phyloP scores from a whole-genome alignment of 352 stramenopile genomes.

The Globisporangium acanthophoron region DNA sequence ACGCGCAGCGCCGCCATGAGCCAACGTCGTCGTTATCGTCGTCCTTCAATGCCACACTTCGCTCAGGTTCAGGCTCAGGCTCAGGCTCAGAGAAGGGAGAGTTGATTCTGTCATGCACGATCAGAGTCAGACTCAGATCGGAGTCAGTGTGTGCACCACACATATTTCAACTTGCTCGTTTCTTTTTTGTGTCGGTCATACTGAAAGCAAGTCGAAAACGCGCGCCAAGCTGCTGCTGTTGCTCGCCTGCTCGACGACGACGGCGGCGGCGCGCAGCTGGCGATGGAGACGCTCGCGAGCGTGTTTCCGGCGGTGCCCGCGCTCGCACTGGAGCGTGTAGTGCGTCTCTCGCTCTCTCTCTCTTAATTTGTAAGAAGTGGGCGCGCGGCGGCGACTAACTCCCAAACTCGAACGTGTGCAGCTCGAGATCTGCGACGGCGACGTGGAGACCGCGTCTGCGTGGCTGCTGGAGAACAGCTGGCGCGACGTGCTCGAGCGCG shows the following conservation, averaged over 20 bases:
- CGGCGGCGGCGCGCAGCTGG: background rate
- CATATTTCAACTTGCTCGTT: too few relatives aligned
- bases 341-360: conserved; percentile 14
- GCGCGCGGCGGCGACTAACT: background rate
- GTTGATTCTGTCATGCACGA: too few relatives aligned
- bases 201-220: background rate
- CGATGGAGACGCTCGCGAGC: conserved; percentile 1
- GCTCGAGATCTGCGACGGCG: conserved; percentile 50
- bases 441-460: conserved; percentile 41
- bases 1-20: background rate
- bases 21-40: too few relatives aligned
- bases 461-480: conserved; percentile 62
- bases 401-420: conserved; percentile 9
- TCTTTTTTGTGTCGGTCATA: background rate
- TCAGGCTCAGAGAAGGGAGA: too few relatives aligned
- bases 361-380: background rate
- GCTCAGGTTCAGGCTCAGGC: too few relatives aligned
- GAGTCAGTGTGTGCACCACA: too few relatives aligned
- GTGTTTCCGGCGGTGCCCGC: conserved; percentile 39
- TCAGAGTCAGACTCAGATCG: too few relatives aligned
- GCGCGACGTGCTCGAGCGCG: conserved; percentile 30
- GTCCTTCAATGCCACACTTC: too few relatives aligned
- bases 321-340: conserved; percentile 29
- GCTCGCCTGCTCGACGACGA: too few relatives aligned
- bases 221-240: background rate